phyloP scores from a whole-genome alignment of 2,329 filamentous ascomycete species.

The Onygenales sp. region DNA sequence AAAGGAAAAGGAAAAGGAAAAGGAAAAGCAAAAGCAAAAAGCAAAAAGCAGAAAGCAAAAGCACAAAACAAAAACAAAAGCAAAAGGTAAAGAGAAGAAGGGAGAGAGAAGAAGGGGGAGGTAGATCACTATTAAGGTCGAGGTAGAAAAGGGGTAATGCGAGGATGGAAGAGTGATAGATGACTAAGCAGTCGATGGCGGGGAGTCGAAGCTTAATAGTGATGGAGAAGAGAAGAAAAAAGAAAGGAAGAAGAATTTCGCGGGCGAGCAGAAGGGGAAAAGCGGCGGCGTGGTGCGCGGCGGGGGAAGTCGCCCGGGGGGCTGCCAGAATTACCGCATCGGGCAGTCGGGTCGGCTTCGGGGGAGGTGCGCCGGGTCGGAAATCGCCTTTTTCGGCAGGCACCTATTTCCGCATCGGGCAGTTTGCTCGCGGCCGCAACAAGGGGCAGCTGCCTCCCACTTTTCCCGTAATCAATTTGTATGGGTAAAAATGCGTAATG shows the following conservation, averaged over 20 bases:
- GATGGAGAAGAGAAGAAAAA: slow-evolving; percentile 8
- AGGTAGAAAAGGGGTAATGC: background rate
- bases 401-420: background rate
- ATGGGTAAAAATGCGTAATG: background rate
- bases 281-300: background rate
- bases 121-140: background rate
- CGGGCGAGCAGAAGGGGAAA: slow-evolving; percentile 3
- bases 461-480: slow-evolving; percentile 5
- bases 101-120: background rate
- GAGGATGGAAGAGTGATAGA: background rate
- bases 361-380: background rate
- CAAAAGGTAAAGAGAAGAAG: background rate
- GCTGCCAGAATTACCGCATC: slow-evolving; percentile 3
- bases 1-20: slow-evolving; percentile 1
- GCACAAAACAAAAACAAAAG: background rate
- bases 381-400: background rate
- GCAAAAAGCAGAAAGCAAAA: background rate
- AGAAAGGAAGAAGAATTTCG: slow-evolving; percentile 3
- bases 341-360: slow-evolving; percentile 4
- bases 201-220: slow-evolving; percentile 1
- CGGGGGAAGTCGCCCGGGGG: background rate
- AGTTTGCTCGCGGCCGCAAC: background rate
- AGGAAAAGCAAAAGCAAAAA: background rate
- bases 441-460: slow-evolving; percentile 8
- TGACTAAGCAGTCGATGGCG: background rate